These are phyloP conservation scores for Polychaeton citri DNA, from an alignment of 2,329 filamentous ascomycete genomes.

Conservation along the genomic window DNA sequence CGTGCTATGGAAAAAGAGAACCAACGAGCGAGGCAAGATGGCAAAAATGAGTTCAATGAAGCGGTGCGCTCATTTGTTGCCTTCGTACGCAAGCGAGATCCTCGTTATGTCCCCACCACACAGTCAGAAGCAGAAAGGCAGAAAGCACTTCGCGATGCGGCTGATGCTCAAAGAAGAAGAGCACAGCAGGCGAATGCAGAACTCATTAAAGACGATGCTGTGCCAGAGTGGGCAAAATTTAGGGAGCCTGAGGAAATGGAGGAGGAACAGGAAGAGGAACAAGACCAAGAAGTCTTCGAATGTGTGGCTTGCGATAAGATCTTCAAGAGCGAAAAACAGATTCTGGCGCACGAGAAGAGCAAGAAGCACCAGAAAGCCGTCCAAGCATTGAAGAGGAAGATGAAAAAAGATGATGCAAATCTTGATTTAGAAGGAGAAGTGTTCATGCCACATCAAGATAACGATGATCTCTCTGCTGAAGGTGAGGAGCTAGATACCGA, in stretches of 20 bases:
- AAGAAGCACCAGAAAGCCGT: constrained; percentile 90
- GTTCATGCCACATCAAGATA: constrained; percentile 20
- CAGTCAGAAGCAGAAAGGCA: constrained; percentile 73
- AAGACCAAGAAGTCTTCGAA: constrained; percentile 41
- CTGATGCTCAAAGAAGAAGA: constrained; percentile 70
- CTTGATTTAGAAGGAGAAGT: constrained; percentile 32
- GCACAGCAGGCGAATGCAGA: constrained; percentile 70
- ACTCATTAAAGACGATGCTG: constrained; percentile 48
- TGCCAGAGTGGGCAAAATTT: constrained; percentile 64
- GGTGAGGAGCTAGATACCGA: constrained; percentile 4
- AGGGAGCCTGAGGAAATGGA: constrained; percentile 41
- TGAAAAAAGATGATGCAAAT: constrained; percentile 64
- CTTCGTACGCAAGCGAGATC: constrained; percentile 85
- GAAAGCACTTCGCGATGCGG: constrained; percentile 60
- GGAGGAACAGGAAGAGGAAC: constrained; percentile 35
- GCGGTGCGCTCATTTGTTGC: constrained; percentile 73
- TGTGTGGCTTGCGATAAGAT: constrained; percentile 51
- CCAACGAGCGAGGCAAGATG: constrained; percentile 67
- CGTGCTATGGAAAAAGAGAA: constrained; percentile 95
- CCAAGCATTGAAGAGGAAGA: constrained; percentile 64
- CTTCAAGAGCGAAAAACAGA: constrained; percentile 87
- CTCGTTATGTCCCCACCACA: constrained; percentile 63
- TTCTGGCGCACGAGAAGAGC: constrained; percentile 83
- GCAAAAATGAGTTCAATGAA: constrained; percentile 79
- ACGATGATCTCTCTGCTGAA: constrained; percentile 12